phyloP scores from a whole-genome alignment of 116 monocot species.

The Posidonia oceanica region DNA sequence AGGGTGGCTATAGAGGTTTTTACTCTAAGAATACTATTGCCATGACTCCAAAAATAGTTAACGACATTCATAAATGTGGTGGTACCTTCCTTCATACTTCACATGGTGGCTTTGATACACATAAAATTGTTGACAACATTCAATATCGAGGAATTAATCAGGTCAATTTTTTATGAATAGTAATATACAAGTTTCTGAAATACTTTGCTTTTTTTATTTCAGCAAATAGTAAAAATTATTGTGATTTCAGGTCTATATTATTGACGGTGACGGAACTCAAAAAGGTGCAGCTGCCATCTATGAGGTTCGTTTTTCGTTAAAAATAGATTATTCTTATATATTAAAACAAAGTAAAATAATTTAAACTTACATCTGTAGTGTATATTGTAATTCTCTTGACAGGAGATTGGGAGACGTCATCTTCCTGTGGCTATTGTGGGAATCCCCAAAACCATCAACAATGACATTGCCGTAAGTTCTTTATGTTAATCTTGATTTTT shows the following conservation, averaged over 20 bases:
- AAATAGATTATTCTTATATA: not conserved
- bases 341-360: not conserved
- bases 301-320: constrained; percentile 21
- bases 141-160: constrained; percentile 48
- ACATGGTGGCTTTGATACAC: constrained; percentile 39
- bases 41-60: constrained; percentile 31
- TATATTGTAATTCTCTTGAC: not conserved
- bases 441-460: constrained; percentile 59
- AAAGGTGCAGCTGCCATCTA: constrained; percentile 51
- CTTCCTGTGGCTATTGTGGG: constrained; percentile 54
- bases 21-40: constrained; percentile 42
- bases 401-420: constrained; percentile 43
- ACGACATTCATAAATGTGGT: constrained; percentile 51
- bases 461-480: too few species aligned
- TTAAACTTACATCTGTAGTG: not conserved
- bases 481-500: too few species aligned
- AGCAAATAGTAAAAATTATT: not conserved
- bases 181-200: not conserved
- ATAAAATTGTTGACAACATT: constrained; percentile 49
- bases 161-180: constrained; percentile 6
- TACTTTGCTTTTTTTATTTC: too few species aligned
- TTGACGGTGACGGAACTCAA: constrained; percentile 61
- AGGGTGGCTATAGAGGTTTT: constrained; percentile 56
- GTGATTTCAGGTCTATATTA: constrained; percentile 40
- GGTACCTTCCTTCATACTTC: constrained; percentile 47